Evolutionary conservation across 495 filamentous ascomycete genomes (phyloP).

Genomic region (Chaetomidium leptoderma): DNA sequence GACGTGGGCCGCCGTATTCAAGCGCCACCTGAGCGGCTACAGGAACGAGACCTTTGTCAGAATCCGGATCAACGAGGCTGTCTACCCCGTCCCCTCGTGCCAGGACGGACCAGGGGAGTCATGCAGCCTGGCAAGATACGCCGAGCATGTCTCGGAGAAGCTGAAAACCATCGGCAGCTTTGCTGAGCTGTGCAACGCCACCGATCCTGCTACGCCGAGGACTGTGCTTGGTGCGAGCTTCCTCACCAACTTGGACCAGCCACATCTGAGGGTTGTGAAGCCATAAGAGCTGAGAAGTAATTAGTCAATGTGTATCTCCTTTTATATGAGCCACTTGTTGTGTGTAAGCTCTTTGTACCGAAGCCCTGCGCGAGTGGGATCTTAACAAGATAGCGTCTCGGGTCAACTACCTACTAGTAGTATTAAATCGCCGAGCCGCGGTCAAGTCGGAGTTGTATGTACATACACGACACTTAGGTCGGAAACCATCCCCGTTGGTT

Average conservation of each 20-base stretch:
- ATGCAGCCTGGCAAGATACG: conserved; percentile 45
- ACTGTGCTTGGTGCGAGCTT: neutral
- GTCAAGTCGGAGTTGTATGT: too few relatives aligned
- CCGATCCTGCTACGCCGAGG: neutral
- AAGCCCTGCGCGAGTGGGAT: too few relatives aligned
- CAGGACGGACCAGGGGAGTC: conserved; percentile 44
- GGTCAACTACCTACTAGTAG: too few relatives aligned
- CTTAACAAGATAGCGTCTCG: too few relatives aligned
- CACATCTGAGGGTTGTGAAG: neutral
- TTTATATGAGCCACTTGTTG: too few relatives aligned
- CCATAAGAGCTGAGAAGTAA: neutral
- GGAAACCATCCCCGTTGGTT: too few relatives aligned
- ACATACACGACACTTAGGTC: too few relatives aligned
- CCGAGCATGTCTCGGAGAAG: conserved; percentile 40
- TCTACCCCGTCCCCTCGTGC: conserved; percentile 49
- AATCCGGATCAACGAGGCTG: conserved; percentile 52
- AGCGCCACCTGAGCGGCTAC: neutral
- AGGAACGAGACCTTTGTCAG: conserved; percentile 37
- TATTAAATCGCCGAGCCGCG: too few relatives aligned
- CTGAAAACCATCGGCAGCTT: conserved; percentile 42
- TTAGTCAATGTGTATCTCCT: too few relatives aligned
- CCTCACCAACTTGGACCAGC: neutral
- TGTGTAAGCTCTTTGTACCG: too few relatives aligned
- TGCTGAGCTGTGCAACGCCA: conserved; percentile 43
- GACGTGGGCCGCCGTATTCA: neutral